These are phyloP conservation scores for Leccinum pellstonianum DNA, from an alignment of 768 basidiomycete species.

Conservation along the genomic window DNA sequence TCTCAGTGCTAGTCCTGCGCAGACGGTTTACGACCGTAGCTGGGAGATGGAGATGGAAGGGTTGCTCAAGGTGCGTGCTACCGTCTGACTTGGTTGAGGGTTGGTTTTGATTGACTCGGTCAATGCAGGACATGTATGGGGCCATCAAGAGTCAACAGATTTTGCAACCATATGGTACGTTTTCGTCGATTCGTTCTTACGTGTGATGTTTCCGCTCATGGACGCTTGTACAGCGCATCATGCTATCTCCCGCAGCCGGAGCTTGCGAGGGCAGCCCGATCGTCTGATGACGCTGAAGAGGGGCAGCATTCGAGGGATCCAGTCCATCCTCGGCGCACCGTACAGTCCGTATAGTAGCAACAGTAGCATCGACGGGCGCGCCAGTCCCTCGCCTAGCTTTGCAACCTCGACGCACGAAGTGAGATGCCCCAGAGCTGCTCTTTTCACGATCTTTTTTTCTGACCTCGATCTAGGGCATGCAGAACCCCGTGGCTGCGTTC, in stretches of 20 bases:
- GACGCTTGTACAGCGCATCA: slow-evolving; percentile 39
- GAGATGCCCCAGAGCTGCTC: slow-evolving; percentile 12
- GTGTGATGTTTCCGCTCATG: slow-evolving; percentile 16
- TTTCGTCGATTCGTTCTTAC: not conserved
- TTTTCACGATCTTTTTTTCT: not conserved
- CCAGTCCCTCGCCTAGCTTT: slow-evolving; percentile 92
- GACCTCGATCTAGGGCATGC: slow-evolving; percentile 43
- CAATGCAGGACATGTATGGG: slow-evolving; percentile 83
- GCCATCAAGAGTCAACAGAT: slow-evolving; percentile 92
- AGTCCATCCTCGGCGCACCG: slow-evolving; percentile 72
- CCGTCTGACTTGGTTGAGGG: not conserved
- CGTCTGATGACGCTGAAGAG: slow-evolving; percentile 79
- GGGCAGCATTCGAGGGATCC: slow-evolving; percentile 86
- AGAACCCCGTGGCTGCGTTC: slow-evolving; percentile 66
- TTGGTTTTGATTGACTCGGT: slow-evolving; percentile 1
- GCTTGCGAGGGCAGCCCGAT: slow-evolving; percentile 68
- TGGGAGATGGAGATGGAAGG: slow-evolving; percentile 90
- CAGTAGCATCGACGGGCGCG: slow-evolving; percentile 80
- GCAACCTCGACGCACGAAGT: slow-evolving; percentile 88
- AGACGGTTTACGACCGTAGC: slow-evolving; percentile 53
- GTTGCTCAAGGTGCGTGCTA: slow-evolving; percentile 66
- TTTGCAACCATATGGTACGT: slow-evolving; percentile 66
- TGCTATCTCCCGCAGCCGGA: slow-evolving; percentile 62
- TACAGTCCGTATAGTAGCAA: slow-evolving; percentile 82
- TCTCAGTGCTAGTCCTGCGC: slow-evolving; percentile 33